A percentile compares a stretch with the other conserved stretches of the same genome.
Evolutionary conservation across 73 alveolate genomes (phyloP).

Genomic region (Tetrahymena elliotti): DNA sequence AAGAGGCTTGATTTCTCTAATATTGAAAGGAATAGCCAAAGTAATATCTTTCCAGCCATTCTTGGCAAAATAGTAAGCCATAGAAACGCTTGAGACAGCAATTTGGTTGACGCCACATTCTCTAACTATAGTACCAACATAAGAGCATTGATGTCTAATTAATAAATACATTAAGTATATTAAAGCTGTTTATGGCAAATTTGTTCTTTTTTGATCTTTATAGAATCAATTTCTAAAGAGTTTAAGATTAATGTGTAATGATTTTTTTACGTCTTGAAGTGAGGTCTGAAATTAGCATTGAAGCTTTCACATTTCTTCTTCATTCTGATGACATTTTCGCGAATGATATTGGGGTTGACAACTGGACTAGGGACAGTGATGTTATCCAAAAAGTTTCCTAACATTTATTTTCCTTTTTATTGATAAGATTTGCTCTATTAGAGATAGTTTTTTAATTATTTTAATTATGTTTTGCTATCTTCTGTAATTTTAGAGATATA

Average conservation of each 20-base stretch:
- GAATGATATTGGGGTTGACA: not conserved
- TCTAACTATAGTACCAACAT: not conserved
- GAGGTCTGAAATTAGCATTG: not conserved
- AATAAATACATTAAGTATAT: not conserved
- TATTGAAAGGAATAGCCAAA: not conserved
- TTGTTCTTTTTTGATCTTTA: too few relatives aligned
- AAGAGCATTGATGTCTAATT: not conserved
- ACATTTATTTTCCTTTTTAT: not conserved
- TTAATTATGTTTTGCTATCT: not conserved
- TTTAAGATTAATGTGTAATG: not conserved
- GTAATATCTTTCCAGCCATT: not conserved
- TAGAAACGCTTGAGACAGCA: not conserved
- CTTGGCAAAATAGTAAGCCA: not conserved
- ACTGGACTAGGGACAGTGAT: not conserved
- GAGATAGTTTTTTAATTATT: not conserved
- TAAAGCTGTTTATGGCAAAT: not conserved
- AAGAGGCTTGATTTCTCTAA: not conserved
- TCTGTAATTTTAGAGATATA: too few relatives aligned
- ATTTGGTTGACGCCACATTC: not conserved
- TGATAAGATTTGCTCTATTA: not conserved
- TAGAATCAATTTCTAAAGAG: too few relatives aligned
- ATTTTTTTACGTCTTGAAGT: not conserved
- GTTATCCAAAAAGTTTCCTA: not conserved
- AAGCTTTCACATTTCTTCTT: not conserved
- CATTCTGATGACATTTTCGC: not conserved